Evolutionary conservation across 1,139 yeast genomes (phyloP).

Genomic region (Pichia sp.): DNA sequence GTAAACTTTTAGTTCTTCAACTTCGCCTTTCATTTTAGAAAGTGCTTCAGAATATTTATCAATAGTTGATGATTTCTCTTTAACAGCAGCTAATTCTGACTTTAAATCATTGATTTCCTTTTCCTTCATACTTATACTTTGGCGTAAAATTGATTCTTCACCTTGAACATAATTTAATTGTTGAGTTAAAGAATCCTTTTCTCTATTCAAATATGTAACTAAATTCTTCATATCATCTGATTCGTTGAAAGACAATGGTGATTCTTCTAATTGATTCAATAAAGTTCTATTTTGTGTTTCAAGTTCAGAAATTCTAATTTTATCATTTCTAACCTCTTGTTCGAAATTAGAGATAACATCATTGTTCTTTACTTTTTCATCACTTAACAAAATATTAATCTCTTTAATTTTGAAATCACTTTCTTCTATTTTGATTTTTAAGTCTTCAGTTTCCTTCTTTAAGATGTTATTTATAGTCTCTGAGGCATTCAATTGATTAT

Average conservation of each 20-base stretch:
- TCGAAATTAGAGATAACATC: constrained; percentile 39
- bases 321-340: constrained; percentile 46
- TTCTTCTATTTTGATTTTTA: constrained; percentile 34
- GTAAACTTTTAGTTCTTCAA: constrained; percentile 62
- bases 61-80: constrained; percentile 34
- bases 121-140: constrained; percentile 35
- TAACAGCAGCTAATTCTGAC: constrained; percentile 37
- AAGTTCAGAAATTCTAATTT: constrained; percentile 48
- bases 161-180: constrained; percentile 45
- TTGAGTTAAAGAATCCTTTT: constrained; percentile 66
- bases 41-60: constrained; percentile 43
- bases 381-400: constrained; percentile 30
- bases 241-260: constrained; percentile 22
- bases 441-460: constrained; percentile 37
- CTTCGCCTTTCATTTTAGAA: constrained; percentile 49
- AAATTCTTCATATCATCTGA: constrained; percentile 47
- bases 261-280: constrained; percentile 60
- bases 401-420: constrained; percentile 28
- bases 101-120: constrained; percentile 42
- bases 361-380: constrained; percentile 41
- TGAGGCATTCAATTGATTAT: constrained; percentile 53
- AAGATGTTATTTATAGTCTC: constrained; percentile 39
- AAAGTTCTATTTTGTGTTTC: constrained; percentile 61
- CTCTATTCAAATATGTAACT: constrained; percentile 61
- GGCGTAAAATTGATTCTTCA: constrained; percentile 44